Conservation (phyloP, 805 yeast genomes). For the Isabelozyma pseudorhagii region DNA sequence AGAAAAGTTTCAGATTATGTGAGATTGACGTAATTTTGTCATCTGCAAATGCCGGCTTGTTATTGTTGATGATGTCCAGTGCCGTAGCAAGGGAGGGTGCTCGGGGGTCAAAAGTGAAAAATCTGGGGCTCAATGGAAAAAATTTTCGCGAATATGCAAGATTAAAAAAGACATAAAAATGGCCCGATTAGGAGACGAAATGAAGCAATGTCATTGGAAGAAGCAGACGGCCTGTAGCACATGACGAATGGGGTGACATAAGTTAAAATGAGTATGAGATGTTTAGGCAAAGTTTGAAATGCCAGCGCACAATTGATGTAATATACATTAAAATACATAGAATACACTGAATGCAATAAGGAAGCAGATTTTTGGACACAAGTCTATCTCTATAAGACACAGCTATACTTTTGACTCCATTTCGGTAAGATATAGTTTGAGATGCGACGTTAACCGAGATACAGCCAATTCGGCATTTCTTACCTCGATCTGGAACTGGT, state of each 20-base stretch:
- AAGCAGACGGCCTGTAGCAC: no score
- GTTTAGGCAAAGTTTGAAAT: no score
- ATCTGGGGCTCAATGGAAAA: neutral
- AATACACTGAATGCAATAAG: neutral
- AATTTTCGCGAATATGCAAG: neutral
- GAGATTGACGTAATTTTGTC: no score
- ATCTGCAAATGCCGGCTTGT: neutral
- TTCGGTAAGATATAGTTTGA: slow-evolving; percentile 50
- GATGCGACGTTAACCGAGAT: slow-evolving; percentile 52
- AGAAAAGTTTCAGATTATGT: no score
- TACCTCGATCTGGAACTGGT: slow-evolving; percentile 50
- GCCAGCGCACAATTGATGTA: no score
- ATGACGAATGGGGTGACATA: neutral
- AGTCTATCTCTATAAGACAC: no score
- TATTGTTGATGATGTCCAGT: neutral
- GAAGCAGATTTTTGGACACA: no score
- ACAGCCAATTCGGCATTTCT: slow-evolving; percentile 52
- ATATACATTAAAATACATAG: neutral
- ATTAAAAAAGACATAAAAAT: no score
- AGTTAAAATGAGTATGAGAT: no score
- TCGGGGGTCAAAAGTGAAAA: neutral
- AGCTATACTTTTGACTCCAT: slow-evolving; percentile 35
- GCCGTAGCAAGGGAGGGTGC: neutral
- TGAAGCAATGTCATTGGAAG: neutral
- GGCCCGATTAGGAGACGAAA: neutral